Evolutionary conservation across 2,329 filamentous ascomycete species (phyloP).

Genomic region (Colletotrichum theobromicola): DNA sequence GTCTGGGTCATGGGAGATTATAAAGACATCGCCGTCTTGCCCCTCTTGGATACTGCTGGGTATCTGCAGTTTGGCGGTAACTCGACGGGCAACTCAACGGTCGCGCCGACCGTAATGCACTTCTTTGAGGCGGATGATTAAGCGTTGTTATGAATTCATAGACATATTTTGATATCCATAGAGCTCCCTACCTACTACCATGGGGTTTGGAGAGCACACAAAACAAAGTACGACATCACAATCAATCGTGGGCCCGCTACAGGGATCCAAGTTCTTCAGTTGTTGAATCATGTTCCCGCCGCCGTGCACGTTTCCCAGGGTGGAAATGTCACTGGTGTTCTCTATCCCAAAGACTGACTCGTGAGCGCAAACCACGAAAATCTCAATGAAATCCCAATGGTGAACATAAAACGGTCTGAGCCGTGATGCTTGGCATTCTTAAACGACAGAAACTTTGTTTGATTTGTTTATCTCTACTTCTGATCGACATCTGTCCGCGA

Average conservation of each 20-base stretch:
- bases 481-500: not conserved
- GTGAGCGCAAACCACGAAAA: not conserved
- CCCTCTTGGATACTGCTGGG: constrained; percentile 37
- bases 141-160: not conserved
- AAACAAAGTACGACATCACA: not conserved
- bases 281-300: not conserved
- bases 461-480: not conserved
- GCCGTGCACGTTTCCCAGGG: not conserved
- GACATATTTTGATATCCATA: not conserved
- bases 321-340: not conserved
- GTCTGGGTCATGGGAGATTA: constrained; percentile 31
- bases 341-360: not conserved
- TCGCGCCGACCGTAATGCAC: constrained; percentile 20
- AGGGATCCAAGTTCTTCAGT: not conserved
- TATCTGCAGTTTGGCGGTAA: constrained; percentile 50
- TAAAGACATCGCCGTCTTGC: constrained; percentile 24
- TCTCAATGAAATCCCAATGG: too few relatives aligned
- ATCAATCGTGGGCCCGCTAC: not conserved
- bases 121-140: constrained; percentile 5
- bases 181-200: not conserved
- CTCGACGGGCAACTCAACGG: constrained; percentile 45
- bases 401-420: not conserved
- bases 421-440: not conserved
- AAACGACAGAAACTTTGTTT: too few relatives aligned
- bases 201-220: not conserved